A percentile compares a stretch with the other conserved stretches of the same genome.
phyloP scores from a whole-genome alignment of 176 grass and related monocot species.

The Tillandsia fasciculata region DNA sequence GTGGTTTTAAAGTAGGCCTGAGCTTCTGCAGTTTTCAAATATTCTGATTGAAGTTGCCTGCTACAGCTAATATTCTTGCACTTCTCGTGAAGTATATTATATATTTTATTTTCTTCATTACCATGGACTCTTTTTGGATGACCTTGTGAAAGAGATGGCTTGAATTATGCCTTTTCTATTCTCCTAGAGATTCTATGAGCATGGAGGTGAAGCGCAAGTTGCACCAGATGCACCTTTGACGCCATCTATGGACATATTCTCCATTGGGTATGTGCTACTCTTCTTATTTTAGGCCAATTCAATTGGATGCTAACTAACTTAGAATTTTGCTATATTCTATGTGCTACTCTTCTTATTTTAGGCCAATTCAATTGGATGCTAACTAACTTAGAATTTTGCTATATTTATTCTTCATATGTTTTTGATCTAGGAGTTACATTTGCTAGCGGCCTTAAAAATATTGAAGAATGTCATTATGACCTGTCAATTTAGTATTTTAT shows the following conservation, averaged over 20 bases:
- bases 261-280: conserved; percentile 60
- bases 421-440: too few species aligned
- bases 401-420: too few species aligned
- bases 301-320: not conserved
- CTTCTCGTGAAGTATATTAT: not conserved
- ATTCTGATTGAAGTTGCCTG: not conserved
- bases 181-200: conserved; percentile 75
- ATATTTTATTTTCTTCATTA: not conserved
- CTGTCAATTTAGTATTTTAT: too few species aligned
- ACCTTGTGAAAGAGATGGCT: conserved; percentile 6
- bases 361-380: not conserved
- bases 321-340: conserved; percentile 16
- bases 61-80: not conserved
- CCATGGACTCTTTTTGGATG: not conserved
- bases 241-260: conserved; percentile 98
- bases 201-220: conserved; percentile 64
- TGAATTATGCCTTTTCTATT: conserved; percentile 13
- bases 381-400: not conserved
- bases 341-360: conserved; percentile 23
- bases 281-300: conserved; percentile 9
- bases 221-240: conserved; percentile 68
- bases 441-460: too few species aligned
- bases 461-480: too few species aligned
- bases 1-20: too few species aligned
- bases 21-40: not conserved